Percentiles rank a stretch among this genome's conserved stretches.
These are phyloP conservation scores for Leptographium radiaticola DNA, from an alignment of 2,329 filamentous ascomycete genomes.

Conservation along the genomic window DNA sequence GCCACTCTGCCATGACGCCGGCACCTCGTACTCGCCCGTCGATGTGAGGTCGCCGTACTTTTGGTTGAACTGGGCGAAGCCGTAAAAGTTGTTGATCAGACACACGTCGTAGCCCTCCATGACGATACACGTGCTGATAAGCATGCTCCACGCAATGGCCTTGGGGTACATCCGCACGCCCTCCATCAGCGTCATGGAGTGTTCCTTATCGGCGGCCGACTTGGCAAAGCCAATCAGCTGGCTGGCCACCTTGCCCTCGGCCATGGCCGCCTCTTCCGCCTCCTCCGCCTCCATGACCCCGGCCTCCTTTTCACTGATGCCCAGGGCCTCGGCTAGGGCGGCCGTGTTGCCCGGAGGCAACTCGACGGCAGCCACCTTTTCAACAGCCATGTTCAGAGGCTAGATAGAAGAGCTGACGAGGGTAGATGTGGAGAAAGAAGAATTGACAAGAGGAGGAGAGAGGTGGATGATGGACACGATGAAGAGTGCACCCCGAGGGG, in stretches of 20 bases:
- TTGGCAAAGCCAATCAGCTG: slow-evolving; percentile 30
- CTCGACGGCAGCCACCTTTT: background rate
- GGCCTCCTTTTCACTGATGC: background rate
- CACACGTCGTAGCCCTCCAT: slow-evolving; percentile 87
- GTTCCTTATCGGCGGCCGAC: slow-evolving; percentile 46
- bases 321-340: background rate
- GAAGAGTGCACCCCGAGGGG: background rate
- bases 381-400: background rate
- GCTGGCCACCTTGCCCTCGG: slow-evolving; percentile 5
- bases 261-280: slow-evolving; percentile 1
- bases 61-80: slow-evolving; percentile 35
- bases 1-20: slow-evolving; percentile 49
- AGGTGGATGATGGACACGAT: background rate
- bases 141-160: slow-evolving; percentile 68
- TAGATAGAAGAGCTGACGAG: background rate
- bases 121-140: slow-evolving; percentile 81
- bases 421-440: background rate
- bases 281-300: background rate
- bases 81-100: slow-evolving; percentile 66
- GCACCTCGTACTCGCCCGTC: slow-evolving; percentile 38
- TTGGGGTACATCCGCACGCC: slow-evolving; percentile 76
- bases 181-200: slow-evolving; percentile 59
- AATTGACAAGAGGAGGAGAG: background rate
- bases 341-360: background rate
- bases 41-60: slow-evolving; percentile 39